Percentiles rank a stretch among this genome's conserved stretches.
These are phyloP conservation scores for Leccinum rimulosum DNA, from an alignment of 768 basidiomycete genomes.

Conservation along the genomic window DNA sequence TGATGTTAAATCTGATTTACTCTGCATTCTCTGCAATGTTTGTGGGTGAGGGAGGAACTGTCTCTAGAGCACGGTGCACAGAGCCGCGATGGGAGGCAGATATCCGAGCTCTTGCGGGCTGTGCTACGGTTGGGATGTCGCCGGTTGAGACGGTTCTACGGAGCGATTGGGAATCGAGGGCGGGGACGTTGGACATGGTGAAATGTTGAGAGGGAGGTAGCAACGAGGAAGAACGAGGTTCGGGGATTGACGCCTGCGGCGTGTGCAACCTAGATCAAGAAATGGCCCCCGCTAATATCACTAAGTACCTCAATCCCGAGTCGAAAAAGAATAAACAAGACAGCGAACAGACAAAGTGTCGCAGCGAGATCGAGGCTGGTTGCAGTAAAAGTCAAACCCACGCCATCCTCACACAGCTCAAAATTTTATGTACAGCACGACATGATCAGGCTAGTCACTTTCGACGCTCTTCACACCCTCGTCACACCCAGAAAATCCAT, in stretches of 20 bases:
- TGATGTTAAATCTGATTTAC: conserved; percentile 15
- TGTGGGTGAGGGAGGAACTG: conserved; percentile 16
- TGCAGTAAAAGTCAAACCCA: neutral
- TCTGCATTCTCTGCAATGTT: conserved; percentile 15
- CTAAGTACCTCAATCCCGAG: conserved; percentile 8
- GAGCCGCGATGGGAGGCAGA: conserved; percentile 30
- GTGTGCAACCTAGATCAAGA: conserved; percentile 20
- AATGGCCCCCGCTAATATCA: neutral
- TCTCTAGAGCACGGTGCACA: conserved; percentile 22
- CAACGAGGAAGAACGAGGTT: conserved; percentile 13
- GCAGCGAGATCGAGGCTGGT: neutral
- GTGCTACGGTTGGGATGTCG: conserved; percentile 27
- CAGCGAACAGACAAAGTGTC: conserved; percentile 14
- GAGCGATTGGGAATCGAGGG: conserved; percentile 32
- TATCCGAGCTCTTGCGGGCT: conserved; percentile 27
- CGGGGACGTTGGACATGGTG: conserved; percentile 28
- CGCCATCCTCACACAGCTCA: conserved; percentile 1
- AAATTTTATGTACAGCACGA: neutral
- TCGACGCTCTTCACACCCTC: conserved; percentile 77
- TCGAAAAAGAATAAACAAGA: neutral
- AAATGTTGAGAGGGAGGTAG: conserved; percentile 16
- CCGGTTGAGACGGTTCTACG: conserved; percentile 36
- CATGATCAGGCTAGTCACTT: conserved; percentile 64
- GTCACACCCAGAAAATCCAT: conserved; percentile 67
- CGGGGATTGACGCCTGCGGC: conserved; percentile 31